phyloP scores from a whole-genome alignment of 1,284 basidiomycete species.

The Tilletia caries region DNA sequence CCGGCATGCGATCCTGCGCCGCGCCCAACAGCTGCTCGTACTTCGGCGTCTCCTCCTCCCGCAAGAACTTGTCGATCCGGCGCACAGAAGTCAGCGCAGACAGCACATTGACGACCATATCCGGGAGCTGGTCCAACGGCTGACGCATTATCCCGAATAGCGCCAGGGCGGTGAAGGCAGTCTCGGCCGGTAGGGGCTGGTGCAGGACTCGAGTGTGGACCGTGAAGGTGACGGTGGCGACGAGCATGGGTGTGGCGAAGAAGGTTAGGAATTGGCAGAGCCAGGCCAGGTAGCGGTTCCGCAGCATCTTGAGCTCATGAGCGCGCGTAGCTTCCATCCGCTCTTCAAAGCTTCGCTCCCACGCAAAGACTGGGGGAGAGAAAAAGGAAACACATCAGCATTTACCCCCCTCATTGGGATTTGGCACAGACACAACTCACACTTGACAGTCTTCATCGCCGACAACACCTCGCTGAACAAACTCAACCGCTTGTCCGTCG shows the following conservation, averaged over 20 bases:
- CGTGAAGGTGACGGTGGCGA: constrained; percentile 63
- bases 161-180: constrained; percentile 60
- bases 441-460: constrained; percentile 58
- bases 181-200: constrained; percentile 57
- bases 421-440: constrained; percentile 32
- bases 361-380: constrained; percentile 64
- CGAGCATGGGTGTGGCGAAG: constrained; percentile 63
- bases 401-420: too few relatives aligned
- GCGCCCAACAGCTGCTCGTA: constrained; percentile 57
- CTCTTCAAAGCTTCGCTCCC: constrained; percentile 55
- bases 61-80: constrained; percentile 57
- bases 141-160: constrained; percentile 56
- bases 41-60: constrained; percentile 61
- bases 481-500: constrained; percentile 60
- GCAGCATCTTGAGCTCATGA: constrained; percentile 57
- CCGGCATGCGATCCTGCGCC: background rate
- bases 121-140: constrained; percentile 44
- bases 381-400: background rate
- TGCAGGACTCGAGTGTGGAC: constrained; percentile 61
- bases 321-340: constrained; percentile 57
- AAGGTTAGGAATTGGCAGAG: constrained; percentile 55
- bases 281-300: constrained; percentile 55
- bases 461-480: constrained; percentile 60
- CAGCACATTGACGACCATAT: constrained; percentile 58
- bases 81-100: constrained; percentile 50